Conservation (phyloP, 2,329 filamentous ascomycete genomes). For the Magnaporthiopsis incrustans region DNA sequence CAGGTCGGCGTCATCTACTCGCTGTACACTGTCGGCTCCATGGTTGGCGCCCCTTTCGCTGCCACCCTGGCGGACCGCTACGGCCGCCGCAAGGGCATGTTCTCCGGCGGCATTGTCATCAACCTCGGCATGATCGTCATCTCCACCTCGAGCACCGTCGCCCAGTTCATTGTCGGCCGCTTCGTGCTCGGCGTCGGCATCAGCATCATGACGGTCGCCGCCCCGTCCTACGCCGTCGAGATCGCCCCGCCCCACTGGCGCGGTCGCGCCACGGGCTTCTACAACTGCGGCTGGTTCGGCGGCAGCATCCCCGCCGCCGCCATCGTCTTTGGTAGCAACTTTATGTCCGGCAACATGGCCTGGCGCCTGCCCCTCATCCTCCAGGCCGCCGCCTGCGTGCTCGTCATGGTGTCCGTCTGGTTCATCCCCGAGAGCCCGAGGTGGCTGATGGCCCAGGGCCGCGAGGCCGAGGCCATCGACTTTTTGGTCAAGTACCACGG, state of each 20-base stretch:
- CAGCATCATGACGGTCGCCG: conserved; percentile 38
- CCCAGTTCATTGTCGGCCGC: conserved; percentile 37
- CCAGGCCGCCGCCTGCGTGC: conserved; percentile 34
- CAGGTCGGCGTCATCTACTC: conserved; percentile 35
- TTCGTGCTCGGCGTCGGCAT: conserved; percentile 39
- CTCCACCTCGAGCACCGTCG: conserved; percentile 25
- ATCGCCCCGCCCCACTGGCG: conserved; percentile 42
- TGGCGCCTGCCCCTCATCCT: conserved; percentile 43
- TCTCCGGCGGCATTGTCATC: conserved; percentile 33
- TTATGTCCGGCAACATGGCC: conserved; percentile 34
- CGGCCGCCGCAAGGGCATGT: conserved; percentile 38
- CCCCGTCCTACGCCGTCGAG: conserved; percentile 39
- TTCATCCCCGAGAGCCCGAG: conserved; percentile 34
- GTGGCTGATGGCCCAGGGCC: conserved; percentile 32
- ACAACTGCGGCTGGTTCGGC: conserved; percentile 46
- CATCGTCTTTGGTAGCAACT: conserved; percentile 38
- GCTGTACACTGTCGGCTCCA: conserved; percentile 63
- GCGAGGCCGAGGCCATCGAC: conserved; percentile 29
- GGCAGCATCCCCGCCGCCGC: conserved; percentile 41
- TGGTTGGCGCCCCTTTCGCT: conserved; percentile 80
- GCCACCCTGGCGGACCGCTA: conserved; percentile 35
- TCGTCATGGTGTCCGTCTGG: conserved; percentile 29
- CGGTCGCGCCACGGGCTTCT: conserved; percentile 39
- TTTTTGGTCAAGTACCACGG: conserved; percentile 36
- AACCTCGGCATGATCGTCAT: conserved; percentile 36